A percentile compares a stretch with the other conserved stretches of the same genome.
phyloP scores from a whole-genome alignment of 306 rosid species.

The Vigna reflexopilosa region DNA sequence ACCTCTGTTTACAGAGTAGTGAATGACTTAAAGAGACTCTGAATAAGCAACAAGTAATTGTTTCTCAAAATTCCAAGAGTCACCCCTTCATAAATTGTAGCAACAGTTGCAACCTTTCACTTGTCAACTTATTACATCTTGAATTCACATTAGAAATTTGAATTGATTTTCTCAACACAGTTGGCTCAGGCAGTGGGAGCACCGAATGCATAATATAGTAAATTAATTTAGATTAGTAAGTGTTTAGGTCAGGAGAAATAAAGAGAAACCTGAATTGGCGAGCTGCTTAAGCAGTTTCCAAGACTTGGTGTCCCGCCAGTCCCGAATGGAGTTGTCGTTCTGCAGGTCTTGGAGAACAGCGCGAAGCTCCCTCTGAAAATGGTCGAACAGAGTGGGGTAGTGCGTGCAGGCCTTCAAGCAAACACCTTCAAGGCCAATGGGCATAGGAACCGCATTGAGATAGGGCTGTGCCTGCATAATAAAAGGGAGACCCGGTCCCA shows the following conservation, averaged over 20 bases:
- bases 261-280: constrained; percentile 63
- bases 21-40: background rate
- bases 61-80: background rate
- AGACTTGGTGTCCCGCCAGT: constrained; percentile 68
- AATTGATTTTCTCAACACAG: too few species aligned
- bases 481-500: constrained; percentile 74
- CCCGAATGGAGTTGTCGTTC: constrained; percentile 42
- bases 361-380: constrained; percentile 86
- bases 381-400: constrained; percentile 82
- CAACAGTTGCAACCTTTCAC: too few species aligned
- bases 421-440: constrained; percentile 68
- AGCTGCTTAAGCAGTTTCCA: constrained; percentile 80
- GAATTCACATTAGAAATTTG: too few species aligned
- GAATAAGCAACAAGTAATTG: background rate
- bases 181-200: too few species aligned
- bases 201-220: too few species aligned
- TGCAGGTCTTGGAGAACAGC: constrained; percentile 65
- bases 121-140: too few species aligned
- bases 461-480: constrained; percentile 79
- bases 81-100: too few species aligned
- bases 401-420: constrained; percentile 78
- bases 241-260: background rate
- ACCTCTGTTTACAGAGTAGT: background rate
- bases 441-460: constrained; percentile 77
- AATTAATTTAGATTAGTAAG: background rate